Evolutionary conservation across 1,284 basidiomycete genomes (phyloP).

Genomic region (Ceraceosorus bombacis): DNA sequence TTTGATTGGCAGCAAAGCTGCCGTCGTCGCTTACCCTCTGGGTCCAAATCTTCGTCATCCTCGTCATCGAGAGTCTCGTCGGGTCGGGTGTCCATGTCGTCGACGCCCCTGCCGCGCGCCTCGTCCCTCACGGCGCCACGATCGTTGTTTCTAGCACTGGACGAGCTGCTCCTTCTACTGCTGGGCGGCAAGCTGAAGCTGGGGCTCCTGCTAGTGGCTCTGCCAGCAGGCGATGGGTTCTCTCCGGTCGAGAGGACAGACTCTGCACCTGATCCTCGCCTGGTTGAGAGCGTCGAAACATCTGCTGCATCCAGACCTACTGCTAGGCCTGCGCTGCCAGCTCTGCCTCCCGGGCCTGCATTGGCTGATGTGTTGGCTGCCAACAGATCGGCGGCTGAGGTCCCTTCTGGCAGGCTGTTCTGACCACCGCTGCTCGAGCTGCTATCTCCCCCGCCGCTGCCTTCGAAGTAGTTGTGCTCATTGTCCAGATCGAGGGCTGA

Average conservation of each 20-base stretch:
- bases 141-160: constrained; percentile 19
- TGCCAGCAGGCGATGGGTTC: background rate
- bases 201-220: constrained; percentile 14
- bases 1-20: background rate
- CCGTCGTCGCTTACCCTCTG: constrained; percentile 20
- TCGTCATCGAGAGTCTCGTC: constrained; percentile 12
- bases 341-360: constrained; percentile 10
- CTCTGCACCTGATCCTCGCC: constrained; percentile 7
- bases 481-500: constrained; percentile 36
- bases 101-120: constrained; percentile 16
- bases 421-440: background rate
- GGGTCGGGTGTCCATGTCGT: constrained; percentile 20
- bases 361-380: constrained; percentile 42
- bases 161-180: constrained; percentile 26
- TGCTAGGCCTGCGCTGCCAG: constrained; percentile 7
- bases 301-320: constrained; percentile 15
- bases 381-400: constrained; percentile 26
- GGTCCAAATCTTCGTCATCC: constrained; percentile 31
- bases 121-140: constrained; percentile 29
- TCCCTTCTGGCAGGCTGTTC: constrained; percentile 10
- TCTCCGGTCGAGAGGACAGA: background rate
- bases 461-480: background rate
- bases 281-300: constrained; percentile 32
- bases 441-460: background rate
- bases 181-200: constrained; percentile 34